Conservation (phyloP, 2,329 filamentous ascomycete species). For the Rutstroemia sp. region DNA sequence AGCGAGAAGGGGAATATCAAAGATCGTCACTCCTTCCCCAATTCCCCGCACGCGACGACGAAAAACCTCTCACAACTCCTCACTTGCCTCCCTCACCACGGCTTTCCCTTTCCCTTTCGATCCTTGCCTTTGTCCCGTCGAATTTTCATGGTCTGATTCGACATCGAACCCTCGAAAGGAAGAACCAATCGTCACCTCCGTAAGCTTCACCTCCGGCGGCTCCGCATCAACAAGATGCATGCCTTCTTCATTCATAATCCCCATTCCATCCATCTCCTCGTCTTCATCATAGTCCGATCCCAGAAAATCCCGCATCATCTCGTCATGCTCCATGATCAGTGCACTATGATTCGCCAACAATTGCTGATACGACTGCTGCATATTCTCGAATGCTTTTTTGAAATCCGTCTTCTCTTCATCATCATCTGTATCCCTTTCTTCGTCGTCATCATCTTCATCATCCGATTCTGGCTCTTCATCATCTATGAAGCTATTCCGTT, state of each 20-base stretch:
- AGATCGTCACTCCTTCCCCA: too few species aligned
- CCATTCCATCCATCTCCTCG: conserved; percentile 8
- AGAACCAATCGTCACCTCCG: conserved; percentile 17
- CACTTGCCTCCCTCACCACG: too few species aligned
- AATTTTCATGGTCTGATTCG: too few species aligned
- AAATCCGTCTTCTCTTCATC: conserved; percentile 17
- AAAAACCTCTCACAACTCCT: too few species aligned
- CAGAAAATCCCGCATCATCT: conserved; percentile 13
- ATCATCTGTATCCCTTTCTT: neutral
- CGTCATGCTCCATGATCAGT: conserved; percentile 8
- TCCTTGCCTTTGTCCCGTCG: too few species aligned
- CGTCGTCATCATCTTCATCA: neutral
- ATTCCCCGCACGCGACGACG: too few species aligned
- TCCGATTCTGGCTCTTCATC: conserved; percentile 14
- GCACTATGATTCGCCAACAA: neutral
- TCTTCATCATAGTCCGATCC: conserved; percentile 15
- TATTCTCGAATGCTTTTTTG: conserved; percentile 11
- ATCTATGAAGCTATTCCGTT: conserved; percentile 23
- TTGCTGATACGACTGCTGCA: neutral
- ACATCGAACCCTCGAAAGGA: neutral
- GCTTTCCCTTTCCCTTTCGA: too few species aligned
- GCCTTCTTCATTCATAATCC: conserved; percentile 10
- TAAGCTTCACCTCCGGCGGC: conserved; percentile 12
- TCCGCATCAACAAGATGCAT: conserved; percentile 13
- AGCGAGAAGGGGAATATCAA: too few species aligned